Conservation (phyloP, 176 grass and related monocot species). For the Oryza rufipogon region DNA sequence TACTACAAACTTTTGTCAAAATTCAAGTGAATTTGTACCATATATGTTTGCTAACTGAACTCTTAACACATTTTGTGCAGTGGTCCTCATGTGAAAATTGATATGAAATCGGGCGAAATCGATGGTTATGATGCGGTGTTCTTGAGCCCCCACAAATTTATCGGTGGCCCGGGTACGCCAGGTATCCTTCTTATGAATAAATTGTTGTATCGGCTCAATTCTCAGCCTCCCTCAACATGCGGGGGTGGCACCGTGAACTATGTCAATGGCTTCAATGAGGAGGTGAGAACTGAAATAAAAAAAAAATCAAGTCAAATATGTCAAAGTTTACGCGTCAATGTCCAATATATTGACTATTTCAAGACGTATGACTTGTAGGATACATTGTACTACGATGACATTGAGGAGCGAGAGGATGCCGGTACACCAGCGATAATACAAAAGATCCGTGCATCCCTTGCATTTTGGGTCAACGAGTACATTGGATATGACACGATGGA, state of each 20-base stretch:
- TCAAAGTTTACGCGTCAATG: neutral
- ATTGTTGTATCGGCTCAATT: conserved; percentile 53
- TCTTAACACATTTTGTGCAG: conserved; percentile 18
- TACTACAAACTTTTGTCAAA: no score
- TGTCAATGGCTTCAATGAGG: conserved; percentile 70
- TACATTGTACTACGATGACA: conserved; percentile 60
- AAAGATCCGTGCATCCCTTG: conserved; percentile 65
- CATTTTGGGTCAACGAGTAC: conserved; percentile 80
- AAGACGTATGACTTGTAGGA: conserved; percentile 39
- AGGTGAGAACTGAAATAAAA: conserved; percentile 36
- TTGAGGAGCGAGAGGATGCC: conserved; percentile 74
- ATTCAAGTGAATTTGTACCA: no score
- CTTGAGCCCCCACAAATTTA: conserved; percentile 81
- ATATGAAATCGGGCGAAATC: conserved; percentile 70
- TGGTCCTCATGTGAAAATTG: conserved; percentile 77
- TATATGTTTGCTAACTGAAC: no score
- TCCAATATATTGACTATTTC: neutral
- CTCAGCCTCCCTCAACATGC: conserved; percentile 60
- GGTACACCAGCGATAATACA: conserved; percentile 71
- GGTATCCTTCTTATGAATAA: conserved; percentile 88
- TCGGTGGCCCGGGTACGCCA: conserved; percentile 65
- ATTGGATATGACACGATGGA: conserved; percentile 52
- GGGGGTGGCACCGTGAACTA: conserved; percentile 80
- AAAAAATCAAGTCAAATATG: neutral
- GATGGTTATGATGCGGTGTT: conserved; percentile 84